Conservation (phyloP, 2,329 filamentous ascomycete species). For the Neonectria punicea region DNA sequence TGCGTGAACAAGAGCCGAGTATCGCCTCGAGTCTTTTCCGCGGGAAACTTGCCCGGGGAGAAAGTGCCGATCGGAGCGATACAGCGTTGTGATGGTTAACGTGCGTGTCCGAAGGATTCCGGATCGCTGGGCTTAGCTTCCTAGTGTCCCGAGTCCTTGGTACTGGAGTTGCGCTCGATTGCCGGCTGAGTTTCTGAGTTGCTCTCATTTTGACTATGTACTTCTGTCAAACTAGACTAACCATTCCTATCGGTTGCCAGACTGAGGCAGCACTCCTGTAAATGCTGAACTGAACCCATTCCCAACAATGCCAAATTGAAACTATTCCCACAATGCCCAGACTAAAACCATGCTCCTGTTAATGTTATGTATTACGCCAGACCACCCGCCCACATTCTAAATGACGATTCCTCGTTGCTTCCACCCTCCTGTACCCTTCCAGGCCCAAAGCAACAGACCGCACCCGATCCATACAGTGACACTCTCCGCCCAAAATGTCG, state of each 20-base stretch:
- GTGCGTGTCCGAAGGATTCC: background rate
- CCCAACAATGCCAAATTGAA: background rate
- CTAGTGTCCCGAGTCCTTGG: background rate
- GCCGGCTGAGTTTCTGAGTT: background rate
- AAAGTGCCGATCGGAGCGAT: background rate
- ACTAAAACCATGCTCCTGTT: background rate
- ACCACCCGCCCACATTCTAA: constrained; percentile 37
- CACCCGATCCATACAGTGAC: constrained; percentile 82
- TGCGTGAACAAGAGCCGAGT: constrained; percentile 30
- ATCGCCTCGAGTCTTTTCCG: constrained; percentile 28
- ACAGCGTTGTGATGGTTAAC: background rate
- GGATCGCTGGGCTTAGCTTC: background rate
- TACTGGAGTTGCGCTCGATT: background rate
- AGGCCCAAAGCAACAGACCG: constrained; percentile 78
- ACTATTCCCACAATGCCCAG: background rate
- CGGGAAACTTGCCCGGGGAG: constrained; percentile 28
- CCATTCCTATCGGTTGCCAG: background rate
- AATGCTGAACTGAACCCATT: background rate
- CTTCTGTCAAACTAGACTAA: background rate
- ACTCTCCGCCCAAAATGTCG: constrained; percentile 88
- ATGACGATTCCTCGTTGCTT: constrained; percentile 77
- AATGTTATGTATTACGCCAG: background rate
- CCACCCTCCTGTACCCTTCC: constrained; percentile 84
- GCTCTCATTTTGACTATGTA: background rate
- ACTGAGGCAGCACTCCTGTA: background rate